Conservation (phyloP, 2,329 filamentous ascomycete species). For the Ascochyta clinopodiicola region DNA sequence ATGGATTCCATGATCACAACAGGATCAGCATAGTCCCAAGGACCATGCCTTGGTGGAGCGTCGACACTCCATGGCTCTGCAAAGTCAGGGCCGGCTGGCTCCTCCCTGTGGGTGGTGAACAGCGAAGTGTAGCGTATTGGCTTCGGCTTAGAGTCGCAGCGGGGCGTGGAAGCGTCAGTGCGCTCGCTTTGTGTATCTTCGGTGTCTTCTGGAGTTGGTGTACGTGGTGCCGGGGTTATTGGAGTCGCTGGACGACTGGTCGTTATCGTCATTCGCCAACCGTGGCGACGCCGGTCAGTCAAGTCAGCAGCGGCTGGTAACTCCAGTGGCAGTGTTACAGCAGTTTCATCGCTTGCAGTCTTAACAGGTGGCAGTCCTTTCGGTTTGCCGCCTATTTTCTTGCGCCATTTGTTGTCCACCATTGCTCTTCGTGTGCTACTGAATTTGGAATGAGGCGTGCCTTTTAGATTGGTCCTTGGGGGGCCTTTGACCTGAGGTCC, state of each 20-base stretch:
- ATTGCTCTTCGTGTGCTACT: background rate
- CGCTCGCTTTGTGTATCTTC: conserved; percentile 40
- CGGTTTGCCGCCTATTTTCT: conserved; percentile 25
- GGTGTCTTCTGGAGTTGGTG: conserved; percentile 32
- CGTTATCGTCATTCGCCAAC: conserved; percentile 35
- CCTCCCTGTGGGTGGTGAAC: conserved; percentile 33
- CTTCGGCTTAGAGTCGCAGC: conserved; percentile 47
- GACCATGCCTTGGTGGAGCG: conserved; percentile 11
- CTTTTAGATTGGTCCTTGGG: background rate
- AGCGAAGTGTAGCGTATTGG: conserved; percentile 50
- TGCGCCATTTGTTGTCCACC: conserved; percentile 31
- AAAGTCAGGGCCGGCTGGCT: conserved; percentile 30
- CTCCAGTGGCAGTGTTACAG: background rate
- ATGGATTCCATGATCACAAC: conserved; percentile 33
- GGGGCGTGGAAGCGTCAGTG: conserved; percentile 38
- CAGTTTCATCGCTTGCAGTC: conserved; percentile 6
- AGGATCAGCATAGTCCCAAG: conserved; percentile 33
- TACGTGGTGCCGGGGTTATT: conserved; percentile 11
- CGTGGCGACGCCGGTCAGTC: conserved; percentile 24
- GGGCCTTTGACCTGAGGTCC: background rate
- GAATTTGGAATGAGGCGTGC: background rate
- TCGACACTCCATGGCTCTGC: conserved; percentile 38
- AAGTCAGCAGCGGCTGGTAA: conserved; percentile 15
- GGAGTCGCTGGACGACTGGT: conserved; percentile 34
- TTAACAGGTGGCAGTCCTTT: conserved; percentile 21